Base-by-base conservation (phyloP, 192 early-diverging fungal genomes). In the Coemansia pectinata region DNA sequence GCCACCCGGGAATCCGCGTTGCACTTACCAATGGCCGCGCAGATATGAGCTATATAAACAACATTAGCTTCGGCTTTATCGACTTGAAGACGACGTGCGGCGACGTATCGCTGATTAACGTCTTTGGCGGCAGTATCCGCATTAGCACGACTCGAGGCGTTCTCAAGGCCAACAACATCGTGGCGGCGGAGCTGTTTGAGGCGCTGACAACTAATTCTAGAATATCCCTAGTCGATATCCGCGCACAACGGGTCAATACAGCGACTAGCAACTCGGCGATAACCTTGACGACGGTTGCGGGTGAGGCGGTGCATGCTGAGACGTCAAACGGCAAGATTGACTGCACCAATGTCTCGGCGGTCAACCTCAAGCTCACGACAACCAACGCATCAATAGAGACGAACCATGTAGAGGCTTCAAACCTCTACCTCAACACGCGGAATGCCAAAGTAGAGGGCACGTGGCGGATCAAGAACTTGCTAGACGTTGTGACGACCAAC, bases 1-100 rank as follows among this genome's bases (percentile, higher is more conserved):
- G 19, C 19, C 77, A 79, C 45, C 77, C 77, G 11, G 77, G 77
- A 4, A 34, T 79, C 15, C 65, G 62, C 31, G 62, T 39, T 0
- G 68, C 70, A 5, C 9, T 79, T 33, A 44, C 64, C 23, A 67
- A 67, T 57, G 72, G 72, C 38, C 41, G 62, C 23, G 52, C 67
- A 7, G 69, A 67, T 14, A 68, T 74, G 52, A 55, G 52, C 7
- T 53, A 63, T 15, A 33, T 79, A 19, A 53, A 39, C 52, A 67
- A 74, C 42, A 71, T 74, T 27, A 40, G 29, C 42, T 79, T 79
- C 42, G 53, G 41, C 21, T 48, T 53, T 11, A 36, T 79, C 19
- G 27, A 50, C 14, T 11, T 76, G 23, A 65, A 57, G 64, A 67
- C 74, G 12, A 27, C 57, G 6, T 62, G 62, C 45, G 44, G 45